A percentile compares a stretch with the other conserved stretches of the same genome.
Conservation (phyloP, 176 grass and related monocot species). For the Eremochloa ophiuroides region DNA sequence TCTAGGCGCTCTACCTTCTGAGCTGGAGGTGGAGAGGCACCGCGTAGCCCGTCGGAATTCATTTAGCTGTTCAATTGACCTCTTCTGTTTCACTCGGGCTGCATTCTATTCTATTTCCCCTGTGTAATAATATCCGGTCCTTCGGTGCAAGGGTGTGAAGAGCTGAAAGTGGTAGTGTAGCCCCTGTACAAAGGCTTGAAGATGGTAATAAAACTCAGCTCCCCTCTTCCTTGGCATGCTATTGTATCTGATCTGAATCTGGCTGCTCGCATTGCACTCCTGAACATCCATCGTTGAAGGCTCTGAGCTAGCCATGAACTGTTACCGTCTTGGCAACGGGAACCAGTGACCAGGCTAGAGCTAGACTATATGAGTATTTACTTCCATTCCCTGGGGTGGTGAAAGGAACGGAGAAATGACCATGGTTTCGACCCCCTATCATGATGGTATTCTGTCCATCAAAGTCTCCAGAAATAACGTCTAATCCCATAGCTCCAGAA, state of each 20-base stretch:
- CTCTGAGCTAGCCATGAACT: neutral
- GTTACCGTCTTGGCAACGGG: neutral
- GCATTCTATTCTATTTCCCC: conserved; percentile 32
- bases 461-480: neutral
- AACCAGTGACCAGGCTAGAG: neutral
- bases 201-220: conserved; percentile 44
- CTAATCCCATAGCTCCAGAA: neutral
- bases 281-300: neutral
- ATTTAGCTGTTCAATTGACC: conserved; percentile 29
- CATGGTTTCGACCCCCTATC: neutral
- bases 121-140: conserved; percentile 36
- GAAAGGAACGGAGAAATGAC: neutral
- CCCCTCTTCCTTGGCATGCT: conserved; percentile 31
- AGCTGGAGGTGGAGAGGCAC: conserved; percentile 10
- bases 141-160: conserved; percentile 34
- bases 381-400: neutral
- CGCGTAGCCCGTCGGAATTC: conserved; percentile 34
- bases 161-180: conserved; percentile 23
- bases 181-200: conserved; percentile 60
- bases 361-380: neutral
- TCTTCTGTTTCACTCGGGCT: neutral
- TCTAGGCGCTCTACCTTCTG: conserved; percentile 5
- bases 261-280: neutral
- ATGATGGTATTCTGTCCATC: neutral
- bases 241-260: neutral